Evolutionary conservation across 495 filamentous ascomycete genomes (phyloP), one percentile per base, ranked within the genome.

Genomic region (Penicillium ucsense): DNA sequence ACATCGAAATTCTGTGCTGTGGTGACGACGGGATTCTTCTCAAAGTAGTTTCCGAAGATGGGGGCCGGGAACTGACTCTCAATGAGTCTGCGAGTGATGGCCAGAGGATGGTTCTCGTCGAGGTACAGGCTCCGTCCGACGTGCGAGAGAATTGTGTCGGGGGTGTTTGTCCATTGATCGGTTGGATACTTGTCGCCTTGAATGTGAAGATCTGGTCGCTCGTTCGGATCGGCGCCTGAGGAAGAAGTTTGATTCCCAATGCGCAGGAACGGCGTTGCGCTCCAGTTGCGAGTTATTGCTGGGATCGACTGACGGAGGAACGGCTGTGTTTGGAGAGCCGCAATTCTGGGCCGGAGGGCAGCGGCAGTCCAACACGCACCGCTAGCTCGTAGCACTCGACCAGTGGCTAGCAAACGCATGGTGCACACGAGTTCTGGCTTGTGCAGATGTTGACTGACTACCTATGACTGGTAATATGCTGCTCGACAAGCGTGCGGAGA

Each of bases 1-100:
- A 90, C 91, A 68, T 97, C 94, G 60, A 98, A 98, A 64, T 98
- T 98, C 61, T 95, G 82, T 27, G 75, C 60, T 3, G 86, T 86
- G 27, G 83, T 78, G n/a, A 98, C 92, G 46, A 95, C 80, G 7
- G 92, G 90, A 53, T 82, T 80, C 58, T 89, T 78, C 35, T 77
- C 68, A 50, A 86, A 86, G 74, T 96, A 80, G 59, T 83, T 76
- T 33, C 79, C 82, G 71, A 80, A 97, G 9, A 70, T 77, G 2
- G 86, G 80, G 4, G 58, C 52, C 1, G 88, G 81, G 63, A 97
- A 98, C 53, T 82, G 81, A 46, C 88, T 89, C 67, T 97, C 90
- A 56, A 98, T 89, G 47, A 98, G 80, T 50, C 86, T 76, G 37
- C 94, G 83, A 4, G 92, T 97, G 58, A 97, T 92, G 48, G 80